A percentile compares a stretch with the other conserved stretches of the same genome.
phyloP scores from a whole-genome alignment of 2,329 filamentous ascomycete genomes.

The Venturia effusa region DNA sequence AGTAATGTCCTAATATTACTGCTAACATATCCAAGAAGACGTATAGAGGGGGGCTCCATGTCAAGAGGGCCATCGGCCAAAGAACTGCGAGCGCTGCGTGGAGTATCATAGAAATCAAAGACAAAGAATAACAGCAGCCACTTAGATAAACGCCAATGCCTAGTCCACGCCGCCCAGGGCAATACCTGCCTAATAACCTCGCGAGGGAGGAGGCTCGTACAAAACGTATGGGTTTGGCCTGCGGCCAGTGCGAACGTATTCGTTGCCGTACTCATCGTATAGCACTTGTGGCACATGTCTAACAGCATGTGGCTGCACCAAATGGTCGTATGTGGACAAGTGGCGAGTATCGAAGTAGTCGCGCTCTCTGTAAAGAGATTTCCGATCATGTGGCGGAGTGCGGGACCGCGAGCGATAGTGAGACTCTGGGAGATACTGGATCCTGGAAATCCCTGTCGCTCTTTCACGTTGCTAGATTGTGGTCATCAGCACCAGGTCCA shows the following conservation, averaged over 20 bases:
- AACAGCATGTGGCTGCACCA: background rate
- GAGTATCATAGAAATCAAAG: background rate
- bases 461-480: background rate
- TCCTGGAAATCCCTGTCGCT: background rate
- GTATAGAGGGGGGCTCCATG: background rate
- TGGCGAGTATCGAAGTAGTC: background rate
- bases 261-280: conserved; percentile 2
- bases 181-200: background rate
- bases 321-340: background rate
- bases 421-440: background rate
- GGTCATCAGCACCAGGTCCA: background rate
- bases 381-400: background rate
- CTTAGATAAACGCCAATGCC: background rate
- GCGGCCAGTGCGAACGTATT: background rate
- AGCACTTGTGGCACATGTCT: conserved; percentile 1
- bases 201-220: background rate
- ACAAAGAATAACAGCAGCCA: background rate
- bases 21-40: background rate
- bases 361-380: background rate
- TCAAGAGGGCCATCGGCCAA: background rate
- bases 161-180: background rate
- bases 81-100: background rate
- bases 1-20: background rate
- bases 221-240: conserved; percentile 1
- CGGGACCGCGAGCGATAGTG: background rate